A percentile compares a stretch with the other conserved stretches of the same genome.
phyloP scores from a whole-genome alignment of 169 alveolate species.

The Cryptosporidium baileyi region DNA sequence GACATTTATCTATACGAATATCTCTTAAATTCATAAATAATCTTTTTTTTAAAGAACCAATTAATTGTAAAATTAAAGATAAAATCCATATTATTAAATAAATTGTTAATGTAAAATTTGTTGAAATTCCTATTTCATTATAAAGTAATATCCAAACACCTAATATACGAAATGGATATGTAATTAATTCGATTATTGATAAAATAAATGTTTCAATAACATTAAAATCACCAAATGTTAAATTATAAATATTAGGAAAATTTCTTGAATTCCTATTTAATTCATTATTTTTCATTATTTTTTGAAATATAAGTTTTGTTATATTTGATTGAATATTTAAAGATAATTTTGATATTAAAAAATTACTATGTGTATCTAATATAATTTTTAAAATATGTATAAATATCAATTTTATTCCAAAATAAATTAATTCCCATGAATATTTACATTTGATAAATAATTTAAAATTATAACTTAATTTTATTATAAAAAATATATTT shows the following conservation, averaged over 20 bases:
- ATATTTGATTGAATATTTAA: neutral
- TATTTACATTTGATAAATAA: neutral
- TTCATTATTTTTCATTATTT: neutral
- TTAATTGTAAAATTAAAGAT: neutral
- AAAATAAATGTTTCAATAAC: conserved; percentile 7
- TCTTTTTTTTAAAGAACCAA: conserved; percentile 7
- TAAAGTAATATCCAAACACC: conserved; percentile 31
- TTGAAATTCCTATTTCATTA: conserved; percentile 16
- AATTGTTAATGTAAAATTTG: neutral
- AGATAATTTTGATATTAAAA: neutral
- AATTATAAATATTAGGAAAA: conserved; percentile 10
- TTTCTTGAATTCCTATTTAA: neutral
- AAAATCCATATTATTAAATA: neutral
- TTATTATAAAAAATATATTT: neutral
- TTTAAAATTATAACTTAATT: neutral
- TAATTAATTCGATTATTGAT: conserved; percentile 10
- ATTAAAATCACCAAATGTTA: conserved; percentile 28
- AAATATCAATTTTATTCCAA: neutral
- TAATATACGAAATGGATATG: neutral
- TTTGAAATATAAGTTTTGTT: neutral
- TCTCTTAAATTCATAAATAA: conserved; percentile 28
- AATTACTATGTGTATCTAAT: conserved; percentile 9
- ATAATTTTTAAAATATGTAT: conserved; percentile 4
- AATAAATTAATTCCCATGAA: neutral
- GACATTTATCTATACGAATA: conserved; percentile 10